Conservation (phyloP, 2,329 filamentous ascomycete species). For the Raffaelea albimanens region DNA sequence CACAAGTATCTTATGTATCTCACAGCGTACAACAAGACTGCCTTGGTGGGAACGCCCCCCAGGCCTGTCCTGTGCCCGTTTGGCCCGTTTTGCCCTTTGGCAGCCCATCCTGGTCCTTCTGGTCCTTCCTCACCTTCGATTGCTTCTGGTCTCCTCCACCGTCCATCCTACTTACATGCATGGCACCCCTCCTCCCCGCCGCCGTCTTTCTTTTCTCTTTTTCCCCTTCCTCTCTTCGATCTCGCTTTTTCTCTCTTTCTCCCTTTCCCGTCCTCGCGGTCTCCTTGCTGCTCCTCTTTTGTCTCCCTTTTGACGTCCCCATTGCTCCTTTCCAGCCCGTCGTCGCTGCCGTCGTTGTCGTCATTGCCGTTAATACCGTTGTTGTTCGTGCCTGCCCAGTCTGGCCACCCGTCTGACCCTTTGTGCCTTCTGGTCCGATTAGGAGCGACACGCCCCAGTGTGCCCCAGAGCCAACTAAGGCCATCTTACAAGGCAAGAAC, state of each 20-base stretch:
- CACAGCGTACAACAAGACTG: not conserved
- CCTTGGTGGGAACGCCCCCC: not conserved
- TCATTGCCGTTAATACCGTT: not conserved
- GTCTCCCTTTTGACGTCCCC: not conserved
- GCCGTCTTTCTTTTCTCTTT: not conserved
- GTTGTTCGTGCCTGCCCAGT: not conserved
- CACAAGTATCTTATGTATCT: not conserved
- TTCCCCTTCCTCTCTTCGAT: not conserved
- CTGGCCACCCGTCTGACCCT: not conserved
- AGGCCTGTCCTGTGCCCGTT: too few species aligned
- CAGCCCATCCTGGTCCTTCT: not conserved
- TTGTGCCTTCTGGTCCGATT: not conserved
- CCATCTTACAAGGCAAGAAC: not conserved
- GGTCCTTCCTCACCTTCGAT: not conserved
- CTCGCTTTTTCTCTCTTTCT: not conserved
- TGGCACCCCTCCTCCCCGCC: not conserved
- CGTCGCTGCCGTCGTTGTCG: not conserved
- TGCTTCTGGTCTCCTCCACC: not conserved
- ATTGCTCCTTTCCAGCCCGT: not conserved
- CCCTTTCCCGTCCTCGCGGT: not conserved
- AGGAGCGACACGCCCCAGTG: too few species aligned
- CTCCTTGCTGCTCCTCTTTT: not conserved
- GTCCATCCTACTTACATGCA: conserved; percentile 1
- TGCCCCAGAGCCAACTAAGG: not conserved
- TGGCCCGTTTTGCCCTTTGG: too few species aligned